These are phyloP conservation scores for Suillus subluteus DNA, from an alignment of 768 basidiomycete species.

Conservation along the genomic window DNA sequence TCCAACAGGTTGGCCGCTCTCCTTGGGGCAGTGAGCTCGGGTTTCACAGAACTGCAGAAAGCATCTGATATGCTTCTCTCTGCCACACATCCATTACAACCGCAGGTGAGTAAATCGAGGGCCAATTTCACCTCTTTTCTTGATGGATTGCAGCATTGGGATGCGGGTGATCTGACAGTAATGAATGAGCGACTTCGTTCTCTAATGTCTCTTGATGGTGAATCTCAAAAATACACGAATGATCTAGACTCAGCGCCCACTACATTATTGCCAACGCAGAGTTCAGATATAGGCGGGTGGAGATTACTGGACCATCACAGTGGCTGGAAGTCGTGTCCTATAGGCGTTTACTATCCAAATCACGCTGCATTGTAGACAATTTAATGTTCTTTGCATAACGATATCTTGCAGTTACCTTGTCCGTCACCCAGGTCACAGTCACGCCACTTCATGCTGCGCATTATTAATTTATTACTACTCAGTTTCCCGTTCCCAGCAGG, in stretches of 20 bases:
- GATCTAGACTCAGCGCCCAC: background rate
- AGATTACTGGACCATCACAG: slow-evolving; percentile 43
- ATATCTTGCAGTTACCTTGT: background rate
- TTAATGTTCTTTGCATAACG: slow-evolving; percentile 10
- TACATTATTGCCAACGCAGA: slow-evolving; percentile 2
- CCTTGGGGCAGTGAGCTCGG: slow-evolving; percentile 23
- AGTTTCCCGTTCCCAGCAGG: slow-evolving; percentile 2
- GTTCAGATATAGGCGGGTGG: slow-evolving; percentile 51
- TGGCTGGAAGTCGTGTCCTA: slow-evolving; percentile 68
- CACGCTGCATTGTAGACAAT: background rate
- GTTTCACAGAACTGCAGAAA: slow-evolving; percentile 23
- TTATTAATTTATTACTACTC: slow-evolving; percentile 8
- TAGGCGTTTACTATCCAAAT: slow-evolving; percentile 52
- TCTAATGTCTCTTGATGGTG: slow-evolving; percentile 32
- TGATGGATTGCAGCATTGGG: slow-evolving; percentile 49
- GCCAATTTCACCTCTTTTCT: background rate
- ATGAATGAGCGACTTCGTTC: slow-evolving; percentile 59
- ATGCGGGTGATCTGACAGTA: slow-evolving; percentile 47
- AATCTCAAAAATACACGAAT: slow-evolving; percentile 15
- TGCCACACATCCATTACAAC: slow-evolving; percentile 8
- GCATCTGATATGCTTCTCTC: slow-evolving; percentile 23
- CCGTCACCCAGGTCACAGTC: slow-evolving; percentile 8
- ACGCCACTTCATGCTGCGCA: slow-evolving; percentile 30
- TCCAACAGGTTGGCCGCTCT: slow-evolving; percentile 27
- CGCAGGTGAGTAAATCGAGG: slow-evolving; percentile 20